Percentiles rank a stretch among this genome's conserved stretches.
Conservation (phyloP, 148 eudicot genomes). For the Persicaria maculosa region DNA sequence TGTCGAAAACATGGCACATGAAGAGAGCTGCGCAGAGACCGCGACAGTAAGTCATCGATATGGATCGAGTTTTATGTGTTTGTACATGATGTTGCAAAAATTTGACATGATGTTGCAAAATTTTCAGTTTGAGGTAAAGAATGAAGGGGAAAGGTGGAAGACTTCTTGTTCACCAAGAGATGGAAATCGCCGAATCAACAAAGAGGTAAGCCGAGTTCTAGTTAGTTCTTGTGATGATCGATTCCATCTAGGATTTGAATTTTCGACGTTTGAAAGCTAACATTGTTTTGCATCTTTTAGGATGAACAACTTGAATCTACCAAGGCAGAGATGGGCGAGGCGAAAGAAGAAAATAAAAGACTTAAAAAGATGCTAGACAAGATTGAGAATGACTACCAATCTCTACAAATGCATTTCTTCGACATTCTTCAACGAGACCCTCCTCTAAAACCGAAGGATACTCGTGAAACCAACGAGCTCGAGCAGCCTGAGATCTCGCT, state of each 20-base stretch:
- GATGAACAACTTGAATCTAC: conserved; percentile 46
- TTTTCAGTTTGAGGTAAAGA: neutral
- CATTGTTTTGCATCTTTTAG: conserved; percentile 14
- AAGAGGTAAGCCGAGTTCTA: neutral
- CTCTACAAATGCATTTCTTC: conserved; percentile 48
- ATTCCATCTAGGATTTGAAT: neutral
- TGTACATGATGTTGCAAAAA: neutral
- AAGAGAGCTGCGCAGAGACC: conserved; percentile 2
- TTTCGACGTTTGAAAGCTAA: neutral
- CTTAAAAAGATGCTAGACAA: conserved; percentile 42
- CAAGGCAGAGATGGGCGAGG: conserved; percentile 66
- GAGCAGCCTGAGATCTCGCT: conserved; percentile 7
- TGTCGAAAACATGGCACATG: conserved; percentile 5
- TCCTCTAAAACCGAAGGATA: neutral
- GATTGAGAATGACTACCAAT: conserved; percentile 52
- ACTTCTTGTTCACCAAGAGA: neutral
- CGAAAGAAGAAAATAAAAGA: conserved; percentile 69
- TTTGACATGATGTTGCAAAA: neutral
- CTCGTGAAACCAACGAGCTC: conserved; percentile 7
- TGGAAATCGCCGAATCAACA: neutral
- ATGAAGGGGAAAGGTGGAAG: neutral
- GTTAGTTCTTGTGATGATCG: neutral
- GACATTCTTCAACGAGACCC: conserved; percentile 33
- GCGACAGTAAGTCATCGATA: neutral
- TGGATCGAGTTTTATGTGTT: neutral